phyloP scores from a whole-genome alignment of 352 stramenopile genomes.

The Aphanomyces astaci region DNA sequence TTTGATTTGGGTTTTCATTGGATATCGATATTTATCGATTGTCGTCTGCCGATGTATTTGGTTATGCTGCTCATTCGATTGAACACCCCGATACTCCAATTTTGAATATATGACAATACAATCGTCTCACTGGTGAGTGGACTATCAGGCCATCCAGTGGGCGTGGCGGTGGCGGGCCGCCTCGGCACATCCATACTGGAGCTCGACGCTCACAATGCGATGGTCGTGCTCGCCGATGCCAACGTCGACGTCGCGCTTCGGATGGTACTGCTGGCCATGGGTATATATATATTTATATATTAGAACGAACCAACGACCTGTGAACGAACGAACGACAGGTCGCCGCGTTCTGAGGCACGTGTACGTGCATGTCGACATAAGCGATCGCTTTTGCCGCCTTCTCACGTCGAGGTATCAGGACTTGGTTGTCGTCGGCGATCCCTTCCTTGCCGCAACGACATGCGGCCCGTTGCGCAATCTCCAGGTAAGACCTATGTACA shows the following conservation, averaged over 20 bases:
- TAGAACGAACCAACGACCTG: no score
- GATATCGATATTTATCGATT: no score
- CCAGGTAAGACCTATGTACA: not conserved
- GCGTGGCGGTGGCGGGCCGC: conserved; percentile 68
- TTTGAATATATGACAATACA: no score
- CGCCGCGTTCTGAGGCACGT: conserved; percentile 86
- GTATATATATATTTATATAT: no score
- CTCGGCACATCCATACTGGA: conserved; percentile 89
- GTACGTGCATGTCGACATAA: conserved; percentile 84
- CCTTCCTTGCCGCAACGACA: conserved; percentile 66
- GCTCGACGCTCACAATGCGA: conserved; percentile 88
- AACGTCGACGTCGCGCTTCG: conserved; percentile 86
- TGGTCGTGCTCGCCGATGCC: conserved; percentile 87
- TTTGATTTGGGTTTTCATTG: no score
- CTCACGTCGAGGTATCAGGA: conserved; percentile 77
- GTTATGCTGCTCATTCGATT: no score
- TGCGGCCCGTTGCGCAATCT: conserved; percentile 68
- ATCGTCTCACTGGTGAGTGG: no score
- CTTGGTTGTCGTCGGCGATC: conserved; percentile 82
- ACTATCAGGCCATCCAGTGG: conserved; percentile 48
- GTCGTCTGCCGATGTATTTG: no score
- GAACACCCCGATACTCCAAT: no score
- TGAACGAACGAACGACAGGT: no score
- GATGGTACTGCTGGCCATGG: conserved; percentile 85
- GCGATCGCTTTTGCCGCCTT: conserved; percentile 80